A percentile compares a stretch with the other conserved stretches of the same genome.
Conservation (phyloP, 192 early-diverging fungal species). For the Chytriomyces sp. region DNA sequence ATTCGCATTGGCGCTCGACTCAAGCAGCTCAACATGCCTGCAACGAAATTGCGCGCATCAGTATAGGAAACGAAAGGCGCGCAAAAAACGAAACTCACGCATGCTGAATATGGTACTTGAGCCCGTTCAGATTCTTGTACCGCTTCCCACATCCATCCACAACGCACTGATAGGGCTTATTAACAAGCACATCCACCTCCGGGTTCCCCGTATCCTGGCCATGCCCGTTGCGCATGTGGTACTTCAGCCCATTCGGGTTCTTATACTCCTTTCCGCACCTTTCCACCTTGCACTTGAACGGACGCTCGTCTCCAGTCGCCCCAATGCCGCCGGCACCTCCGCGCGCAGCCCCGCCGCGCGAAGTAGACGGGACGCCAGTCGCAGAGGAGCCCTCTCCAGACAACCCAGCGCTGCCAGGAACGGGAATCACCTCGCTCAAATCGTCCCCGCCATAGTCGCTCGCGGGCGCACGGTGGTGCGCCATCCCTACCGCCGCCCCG, state of each 20-base stretch:
- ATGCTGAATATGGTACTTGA: slow-evolving; percentile 89
- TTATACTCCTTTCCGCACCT: slow-evolving; percentile 96
- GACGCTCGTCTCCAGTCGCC: slow-evolving; percentile 69
- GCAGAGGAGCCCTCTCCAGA: too few species aligned
- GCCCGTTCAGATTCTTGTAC: slow-evolving; percentile 94
- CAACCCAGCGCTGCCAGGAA: too few species aligned
- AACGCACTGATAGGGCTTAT: slow-evolving; percentile 39
- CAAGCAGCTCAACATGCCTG: not conserved
- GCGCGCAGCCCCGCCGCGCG: too few species aligned
- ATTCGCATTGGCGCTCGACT: not conserved
- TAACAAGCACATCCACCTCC: slow-evolving; percentile 53
- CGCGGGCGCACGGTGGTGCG: not conserved
- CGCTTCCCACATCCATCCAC: slow-evolving; percentile 51
- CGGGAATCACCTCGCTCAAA: not conserved
- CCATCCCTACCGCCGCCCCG: too few species aligned
- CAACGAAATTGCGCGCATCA: not conserved
- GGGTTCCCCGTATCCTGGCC: slow-evolving; percentile 61
- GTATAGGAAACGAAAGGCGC: not conserved
- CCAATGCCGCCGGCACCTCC: slow-evolving; percentile 27
- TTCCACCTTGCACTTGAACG: slow-evolving; percentile 83
- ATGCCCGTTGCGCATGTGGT: slow-evolving; percentile 84
- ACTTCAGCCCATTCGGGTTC: slow-evolving; percentile 94
- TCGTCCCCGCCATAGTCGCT: not conserved
- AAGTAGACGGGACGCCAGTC: too few species aligned
- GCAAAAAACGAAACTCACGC: slow-evolving; percentile 53